Percentiles rank a stretch among this genome's conserved stretches.
phyloP scores from a whole-genome alignment of 345 rosid genomes.

The Citrus trifoliata region DNA sequence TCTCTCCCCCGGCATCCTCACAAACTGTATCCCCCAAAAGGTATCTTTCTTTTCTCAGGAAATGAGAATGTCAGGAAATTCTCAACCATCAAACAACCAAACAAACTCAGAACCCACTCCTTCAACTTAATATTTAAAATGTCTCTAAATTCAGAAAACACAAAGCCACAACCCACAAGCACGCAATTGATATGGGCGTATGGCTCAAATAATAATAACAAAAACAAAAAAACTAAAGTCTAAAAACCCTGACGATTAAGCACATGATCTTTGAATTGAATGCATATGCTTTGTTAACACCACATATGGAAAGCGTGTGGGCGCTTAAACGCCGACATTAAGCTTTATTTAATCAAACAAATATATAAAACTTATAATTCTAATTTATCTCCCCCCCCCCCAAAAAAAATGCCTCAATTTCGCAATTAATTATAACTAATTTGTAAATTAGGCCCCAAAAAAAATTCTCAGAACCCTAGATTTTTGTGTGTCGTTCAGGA shows the following conservation, averaged over 20 bases:
- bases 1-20: slow-evolving; percentile 39
- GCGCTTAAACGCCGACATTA: background rate
- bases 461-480: background rate
- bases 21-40: slow-evolving; percentile 9
- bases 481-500: background rate
- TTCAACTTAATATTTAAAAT: slow-evolving; percentile 1
- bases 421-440: background rate
- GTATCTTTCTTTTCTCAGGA: slow-evolving; percentile 11
- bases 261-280: slow-evolving; percentile 13
- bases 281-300: slow-evolving; percentile 6
- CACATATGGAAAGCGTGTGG: slow-evolving; percentile 2
- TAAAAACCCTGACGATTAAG: slow-evolving; percentile 4
- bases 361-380: background rate
- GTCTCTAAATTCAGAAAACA: background rate
- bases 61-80: slow-evolving; percentile 11
- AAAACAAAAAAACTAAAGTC: background rate
- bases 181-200: background rate
- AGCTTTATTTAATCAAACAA: slow-evolving; percentile 1
- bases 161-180: background rate
- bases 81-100: background rate
- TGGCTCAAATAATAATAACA: background rate
- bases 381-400: background rate
- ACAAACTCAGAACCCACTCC: background rate
- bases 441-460: background rate
- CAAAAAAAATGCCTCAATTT: background rate